Percentiles rank a stretch among this genome's conserved stretches.
Conservation (phyloP, 176 grass and related monocot species). For the Triticum aestivum region IWGSC_CS_RefSeq_v2.1 NC_057799.1:12806544-12807043, state of each 20-base stretch:
- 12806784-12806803: neutral
- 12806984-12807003: no score
- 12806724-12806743: neutral
- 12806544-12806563: neutral
- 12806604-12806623: no score
- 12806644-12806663: conserved; percentile 84
- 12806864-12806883: neutral
- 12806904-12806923: neutral
- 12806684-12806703: conserved; percentile 43
- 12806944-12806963: neutral
- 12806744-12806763: neutral
- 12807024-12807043: neutral
- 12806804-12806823: neutral
- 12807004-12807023: neutral
- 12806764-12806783: neutral
- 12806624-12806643: neutral
- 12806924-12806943: neutral
- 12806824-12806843: neutral
- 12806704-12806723: neutral
- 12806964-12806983: neutral
- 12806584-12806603: no score
- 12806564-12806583: no score
- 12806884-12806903: neutral
- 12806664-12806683: conserved; percentile 56
- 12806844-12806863: neutral